A percentile compares a stretch with the other conserved stretches of the same genome.
phyloP scores from a whole-genome alignment of 2,329 filamentous ascomycete genomes.

The Shiraia sp. region DNA sequence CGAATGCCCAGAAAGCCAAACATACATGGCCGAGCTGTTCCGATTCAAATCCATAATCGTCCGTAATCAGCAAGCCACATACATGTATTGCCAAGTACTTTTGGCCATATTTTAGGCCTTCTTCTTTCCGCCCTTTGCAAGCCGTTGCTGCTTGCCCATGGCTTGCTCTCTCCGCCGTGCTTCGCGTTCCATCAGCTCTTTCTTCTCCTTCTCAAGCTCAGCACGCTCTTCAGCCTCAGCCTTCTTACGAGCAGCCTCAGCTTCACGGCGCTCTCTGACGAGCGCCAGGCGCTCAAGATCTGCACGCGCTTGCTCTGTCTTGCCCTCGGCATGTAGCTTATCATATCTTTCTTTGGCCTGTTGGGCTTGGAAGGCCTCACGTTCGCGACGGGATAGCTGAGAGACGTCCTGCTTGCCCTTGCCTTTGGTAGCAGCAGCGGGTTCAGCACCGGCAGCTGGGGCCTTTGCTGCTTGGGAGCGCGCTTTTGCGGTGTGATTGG shows the following conservation, averaged over 20 bases:
- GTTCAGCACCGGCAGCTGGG: conserved; percentile 51
- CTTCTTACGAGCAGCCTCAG: conserved; percentile 80
- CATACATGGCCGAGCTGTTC: neutral
- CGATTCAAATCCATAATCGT: neutral
- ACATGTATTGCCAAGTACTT: neutral
- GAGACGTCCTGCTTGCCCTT: conserved; percentile 58
- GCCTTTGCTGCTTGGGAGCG: conserved; percentile 67
- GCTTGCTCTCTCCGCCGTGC: conserved; percentile 54
- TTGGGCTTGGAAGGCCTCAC: conserved; percentile 81
- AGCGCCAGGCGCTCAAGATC: conserved; percentile 82
- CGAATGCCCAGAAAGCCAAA: too few relatives aligned
- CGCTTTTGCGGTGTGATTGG: conserved; percentile 75
- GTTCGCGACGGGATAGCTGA: conserved; percentile 68
- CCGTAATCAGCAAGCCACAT: neutral
- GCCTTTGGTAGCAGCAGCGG: conserved; percentile 56
- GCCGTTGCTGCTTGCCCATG: conserved; percentile 51
- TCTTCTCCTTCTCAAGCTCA: conserved; percentile 60
- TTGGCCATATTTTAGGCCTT: conserved; percentile 28
- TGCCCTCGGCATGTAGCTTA: conserved; percentile 90
- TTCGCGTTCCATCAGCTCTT: conserved; percentile 53
- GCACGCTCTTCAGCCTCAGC: conserved; percentile 61
- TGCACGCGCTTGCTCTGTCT: conserved; percentile 92
- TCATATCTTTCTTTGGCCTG: conserved; percentile 88
- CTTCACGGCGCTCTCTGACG: conserved; percentile 83
- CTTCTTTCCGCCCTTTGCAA: conserved; percentile 46